phyloP scores from a whole-genome alignment of 805 yeast species.

The Lipomyces spencermartinsiae region DNA sequence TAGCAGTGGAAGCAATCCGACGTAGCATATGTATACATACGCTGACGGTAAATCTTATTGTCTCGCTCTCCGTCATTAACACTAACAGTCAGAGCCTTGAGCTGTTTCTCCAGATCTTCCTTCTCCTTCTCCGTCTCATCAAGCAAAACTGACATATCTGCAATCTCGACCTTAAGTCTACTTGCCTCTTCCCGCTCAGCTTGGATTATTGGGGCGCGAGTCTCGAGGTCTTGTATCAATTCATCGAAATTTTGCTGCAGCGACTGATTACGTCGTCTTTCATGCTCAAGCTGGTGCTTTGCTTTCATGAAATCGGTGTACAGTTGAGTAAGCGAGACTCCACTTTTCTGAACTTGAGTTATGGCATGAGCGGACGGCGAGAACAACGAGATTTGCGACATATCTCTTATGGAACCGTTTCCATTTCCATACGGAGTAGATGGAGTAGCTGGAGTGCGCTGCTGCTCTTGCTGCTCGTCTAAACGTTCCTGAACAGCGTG shows the following conservation, averaged over 20 bases:
- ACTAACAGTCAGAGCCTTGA: slow-evolving; percentile 47
- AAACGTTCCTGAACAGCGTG: slow-evolving; percentile 33
- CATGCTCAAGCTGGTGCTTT: slow-evolving; percentile 70
- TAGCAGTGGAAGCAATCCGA: slow-evolving; percentile 54
- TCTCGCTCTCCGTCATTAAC: slow-evolving; percentile 45
- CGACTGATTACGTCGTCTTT: slow-evolving; percentile 71
- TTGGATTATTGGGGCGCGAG: slow-evolving; percentile 75
- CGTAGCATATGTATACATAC: slow-evolving; percentile 12
- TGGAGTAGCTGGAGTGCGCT: slow-evolving; percentile 27
- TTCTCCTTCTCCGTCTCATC: slow-evolving; percentile 50
- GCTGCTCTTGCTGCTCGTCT: slow-evolving; percentile 15
- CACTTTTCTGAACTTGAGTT: slow-evolving; percentile 54
- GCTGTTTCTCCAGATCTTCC: slow-evolving; percentile 47
- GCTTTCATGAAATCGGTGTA: slow-evolving; percentile 68
- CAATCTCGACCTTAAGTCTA: slow-evolving; percentile 61
- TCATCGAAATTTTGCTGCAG: slow-evolving; percentile 73
- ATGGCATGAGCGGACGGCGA: slow-evolving; percentile 67
- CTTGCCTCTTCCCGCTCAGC: slow-evolving; percentile 67
- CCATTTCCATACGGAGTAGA: slow-evolving; percentile 24
- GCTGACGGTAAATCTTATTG: slow-evolving; percentile 41
- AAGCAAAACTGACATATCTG: slow-evolving; percentile 60
- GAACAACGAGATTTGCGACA: slow-evolving; percentile 44
- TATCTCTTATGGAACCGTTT: slow-evolving; percentile 18
- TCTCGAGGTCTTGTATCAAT: slow-evolving; percentile 77
- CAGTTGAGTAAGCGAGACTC: slow-evolving; percentile 66